Percentiles rank a stretch among this genome's conserved stretches.
These are phyloP conservation scores for Apiospora pterosperma DNA, from an alignment of 2,329 filamentous ascomycete species.

Conservation along the genomic window DNA sequence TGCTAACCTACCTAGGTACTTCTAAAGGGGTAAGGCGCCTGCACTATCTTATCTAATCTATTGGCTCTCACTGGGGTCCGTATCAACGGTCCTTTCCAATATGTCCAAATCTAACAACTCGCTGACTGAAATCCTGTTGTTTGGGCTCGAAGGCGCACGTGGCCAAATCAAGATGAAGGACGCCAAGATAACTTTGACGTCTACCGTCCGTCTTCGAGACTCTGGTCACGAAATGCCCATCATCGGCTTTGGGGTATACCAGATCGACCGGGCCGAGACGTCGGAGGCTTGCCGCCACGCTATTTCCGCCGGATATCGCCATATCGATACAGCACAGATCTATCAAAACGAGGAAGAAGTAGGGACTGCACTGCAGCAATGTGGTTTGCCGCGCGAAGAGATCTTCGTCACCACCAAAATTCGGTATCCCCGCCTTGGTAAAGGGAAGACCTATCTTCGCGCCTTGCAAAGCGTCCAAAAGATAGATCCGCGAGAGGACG, in stretches of 20 bases:
- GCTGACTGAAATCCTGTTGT: no score
- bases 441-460: constrained; percentile 57
- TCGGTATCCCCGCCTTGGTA: constrained; percentile 46
- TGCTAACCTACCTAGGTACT: no score
- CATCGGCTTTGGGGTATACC: constrained; percentile 71
- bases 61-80: no score
- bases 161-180: no score
- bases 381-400: constrained; percentile 46
- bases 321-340: constrained; percentile 60
- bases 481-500: constrained; percentile 44
- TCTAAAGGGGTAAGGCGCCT: no score
- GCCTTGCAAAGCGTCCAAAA: constrained; percentile 60
- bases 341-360: constrained; percentile 69
- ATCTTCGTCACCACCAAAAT: constrained; percentile 73
- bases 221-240: constrained; percentile 57
- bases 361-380: constrained; percentile 58
- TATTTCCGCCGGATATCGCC: constrained; percentile 55
- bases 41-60: no score
- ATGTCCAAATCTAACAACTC: no score
- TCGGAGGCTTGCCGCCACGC: constrained; percentile 56
- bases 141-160: no score
- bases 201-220: no score
- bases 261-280: constrained; percentile 51
- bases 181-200: no score
- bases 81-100: no score